Base-by-base conservation (phyloP, 148 eudicot genomes). In the Polygonum aviculare region DNA sequence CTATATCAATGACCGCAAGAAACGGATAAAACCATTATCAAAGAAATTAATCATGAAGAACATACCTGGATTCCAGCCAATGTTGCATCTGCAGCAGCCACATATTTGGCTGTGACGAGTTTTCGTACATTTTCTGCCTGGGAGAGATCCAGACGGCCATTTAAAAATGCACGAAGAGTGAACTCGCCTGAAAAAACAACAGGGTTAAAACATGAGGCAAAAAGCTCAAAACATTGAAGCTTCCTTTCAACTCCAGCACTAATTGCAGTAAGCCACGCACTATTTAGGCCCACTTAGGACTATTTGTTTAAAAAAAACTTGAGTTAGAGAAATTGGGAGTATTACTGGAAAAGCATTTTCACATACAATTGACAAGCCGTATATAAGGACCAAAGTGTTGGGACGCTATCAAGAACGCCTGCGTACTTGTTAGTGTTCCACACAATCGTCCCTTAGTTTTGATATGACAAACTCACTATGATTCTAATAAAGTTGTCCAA, bases 121-220 rank as follows among this genome's bases (percentile, higher is more conserved):
- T 84, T 90, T 50, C 85, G 93, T 62, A 95, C 97, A 84, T 93
- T 90, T 87, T 95, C 99, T 73, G 98, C 99, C 85, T 95, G 97
- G 57, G 93, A 82, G 70, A 95, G 97, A 80, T 95, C 98, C 69
- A 95, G 83, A 15, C 99, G 99, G 33, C 99, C 99, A 83, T 95
- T 95, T 57, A 95, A 78, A 84, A 93, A 95, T 72, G 99, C 97
- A 50, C 99, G 94, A 31, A 95, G 97, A 50, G 99, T 95, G 86
- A 95, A 95, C 85, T 95, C 99, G 1, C 99, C 99, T 95, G 78
- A 51, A 83, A 69, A 72, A 69, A 57, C 65, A n/a, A 40, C 22
- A 39, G 69, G 51, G 44, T 69, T 5, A 19, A 3, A 21, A 36
- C 18, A 50, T 75, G 26, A 78, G 52, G 39, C 67, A 36, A 21